Conservation (phyloP, 345 rosid genomes). For the Kandelia obovata region DNA sequence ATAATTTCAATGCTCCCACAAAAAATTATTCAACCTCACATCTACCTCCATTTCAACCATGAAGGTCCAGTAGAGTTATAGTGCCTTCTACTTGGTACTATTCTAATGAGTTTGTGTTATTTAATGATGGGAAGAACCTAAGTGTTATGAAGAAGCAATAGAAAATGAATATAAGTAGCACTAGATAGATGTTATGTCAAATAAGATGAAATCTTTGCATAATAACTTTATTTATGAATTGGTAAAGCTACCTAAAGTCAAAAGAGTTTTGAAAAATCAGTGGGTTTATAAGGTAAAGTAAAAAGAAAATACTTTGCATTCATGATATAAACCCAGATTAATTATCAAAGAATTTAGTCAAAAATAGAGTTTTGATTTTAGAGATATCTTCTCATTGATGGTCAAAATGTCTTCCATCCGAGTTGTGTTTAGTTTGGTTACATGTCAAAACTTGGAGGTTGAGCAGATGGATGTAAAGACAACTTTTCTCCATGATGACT, state of each 20-base stretch:
- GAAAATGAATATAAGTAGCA: neutral
- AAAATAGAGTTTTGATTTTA: neutral
- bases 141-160: neutral
- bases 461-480: neutral
- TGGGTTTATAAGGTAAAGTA: neutral
- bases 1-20: neutral
- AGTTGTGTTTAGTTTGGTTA: neutral
- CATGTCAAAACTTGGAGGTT: neutral
- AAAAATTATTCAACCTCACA: neutral
- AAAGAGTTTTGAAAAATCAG: neutral
- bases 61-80: neutral
- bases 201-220: neutral
- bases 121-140: neutral
- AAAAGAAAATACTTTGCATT: neutral
- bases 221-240: neutral
- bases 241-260: neutral
- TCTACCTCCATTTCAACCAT: too few relatives aligned
- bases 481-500: too few relatives aligned
- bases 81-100: neutral
- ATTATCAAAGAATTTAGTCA: neutral
- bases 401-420: neutral
- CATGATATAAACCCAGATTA: neutral
- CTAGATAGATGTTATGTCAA: neutral
- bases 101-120: neutral
- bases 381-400: neutral